Evolutionary conservation across 1,284 basidiomycete genomes (phyloP), one percentile per base, ranked within the genome.

Genomic region (Pseudozyma pruni): DNA sequence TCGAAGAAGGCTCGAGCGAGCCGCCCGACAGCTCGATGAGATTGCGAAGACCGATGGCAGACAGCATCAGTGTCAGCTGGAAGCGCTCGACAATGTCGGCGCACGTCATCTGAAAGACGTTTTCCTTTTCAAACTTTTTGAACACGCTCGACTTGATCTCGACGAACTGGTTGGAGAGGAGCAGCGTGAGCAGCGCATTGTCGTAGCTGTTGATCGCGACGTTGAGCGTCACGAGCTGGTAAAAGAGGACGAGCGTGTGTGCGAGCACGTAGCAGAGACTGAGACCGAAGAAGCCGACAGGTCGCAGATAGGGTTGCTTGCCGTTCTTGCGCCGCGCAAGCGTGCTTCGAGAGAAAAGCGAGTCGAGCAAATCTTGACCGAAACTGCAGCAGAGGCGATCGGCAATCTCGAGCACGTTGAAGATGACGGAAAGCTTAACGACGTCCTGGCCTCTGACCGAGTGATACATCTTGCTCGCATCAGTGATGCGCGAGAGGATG

Each of bases 51-150:
- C 93, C 94, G 44, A 99, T 94, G 17, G 94, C 89, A 37, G 87
- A 86, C 8, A 99, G 88, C 93, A 98, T 97, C 16, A 98, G 84
- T 8, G 89, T 87, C 5, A 99, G 87, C 8, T 93, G 94, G 79
- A 98, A 99, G 2, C 96, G 90, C 83, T 99, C 96, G 25, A 98
- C 96, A 67, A 99, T 97, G 83, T 99, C 96, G 43, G 80, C 80
- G 53, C 80, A 82, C 19, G 94, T 96, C 69, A 99, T 94, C 83
- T 99, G 96, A 81, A 99, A 98, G n/a, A 99, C 87, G 79, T 92
- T 98, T 79, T 98, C 96, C 83, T 98, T 99, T 83, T 98, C 96
- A 76, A 99, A 98, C 83, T 92, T 98, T 84, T 98, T 99, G 88
- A 99, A 99, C 0, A 99, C 96, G 75, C 85, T 94, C 34, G 95